Conservation (phyloP, 2,329 filamentous ascomycete species). For the Helicocarpus griseus region DNA sequence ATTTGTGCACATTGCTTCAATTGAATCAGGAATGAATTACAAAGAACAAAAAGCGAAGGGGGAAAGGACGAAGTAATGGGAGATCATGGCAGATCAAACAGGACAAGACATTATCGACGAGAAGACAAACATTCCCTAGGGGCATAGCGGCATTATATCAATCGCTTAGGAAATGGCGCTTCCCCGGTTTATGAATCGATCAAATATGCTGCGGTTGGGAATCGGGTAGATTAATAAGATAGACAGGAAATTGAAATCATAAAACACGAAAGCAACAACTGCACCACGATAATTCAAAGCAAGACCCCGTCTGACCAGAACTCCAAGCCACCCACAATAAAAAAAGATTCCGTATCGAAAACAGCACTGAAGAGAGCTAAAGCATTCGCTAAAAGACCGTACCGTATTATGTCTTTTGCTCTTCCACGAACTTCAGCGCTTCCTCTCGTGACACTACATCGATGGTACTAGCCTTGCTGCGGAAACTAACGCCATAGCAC, state of each 20-base stretch:
- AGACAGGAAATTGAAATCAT: not conserved
- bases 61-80: not conserved
- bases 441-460: constrained; percentile 81
- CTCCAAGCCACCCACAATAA: constrained; percentile 1
- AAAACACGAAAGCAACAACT: not conserved
- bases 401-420: constrained; percentile 47
- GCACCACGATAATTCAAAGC: not conserved
- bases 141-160: not conserved
- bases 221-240: not conserved
- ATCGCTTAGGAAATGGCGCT: not conserved
- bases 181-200: not conserved
- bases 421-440: constrained; percentile 88
- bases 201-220: not conserved
- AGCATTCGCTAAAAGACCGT: not conserved
- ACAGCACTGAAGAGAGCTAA: constrained; percentile 4
- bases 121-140: no score
- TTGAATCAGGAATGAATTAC: not conserved
- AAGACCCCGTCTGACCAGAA: not conserved
- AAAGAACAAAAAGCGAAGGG: not conserved
- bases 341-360: not conserved
- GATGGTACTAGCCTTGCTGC: constrained; percentile 88
- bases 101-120: not conserved
- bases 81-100: not conserved
- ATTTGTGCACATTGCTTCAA: not conserved
- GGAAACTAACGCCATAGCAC: constrained; percentile 88